Base-by-base conservation (phyloP, 2,329 filamentous ascomycete species). In the Epichloe uncinata region DNA sequence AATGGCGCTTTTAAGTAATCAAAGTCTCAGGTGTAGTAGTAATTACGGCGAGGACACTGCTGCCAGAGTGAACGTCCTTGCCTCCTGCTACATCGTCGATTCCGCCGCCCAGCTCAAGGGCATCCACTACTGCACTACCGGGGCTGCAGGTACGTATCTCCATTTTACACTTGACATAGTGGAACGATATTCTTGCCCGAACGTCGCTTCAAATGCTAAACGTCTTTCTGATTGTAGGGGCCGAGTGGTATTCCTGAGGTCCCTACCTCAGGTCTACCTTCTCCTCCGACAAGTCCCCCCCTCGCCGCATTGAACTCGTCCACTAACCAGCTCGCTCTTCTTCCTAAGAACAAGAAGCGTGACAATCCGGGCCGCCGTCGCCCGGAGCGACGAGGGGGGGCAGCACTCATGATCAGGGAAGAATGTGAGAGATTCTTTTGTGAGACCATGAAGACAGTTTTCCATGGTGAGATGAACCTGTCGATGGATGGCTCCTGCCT, bases 371-470 rank as follows among this genome's bases (percentile, higher is more conserved):
- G 64, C 61, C 60, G 60, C 57, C 45, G 49, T 36, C 64, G 63
- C 63, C 65, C 67, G 65, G 69, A 71, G 66, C 74, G 78, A 66
- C 78, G 77, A 84, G 85, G 85, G 89, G 88, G 89, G 88, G 89
- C 89, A 84, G 82, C 87, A 85, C 82, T 87, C 73, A 83, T 84
- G 75, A 95, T 95, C 79, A 89, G 85, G 87, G 89, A 85, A 89
- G 89, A 95, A 87, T 95, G 90, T 95, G 90, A 95, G 89, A 96
- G 90, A 79, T 91, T 95, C 84, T 95, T 81, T 81, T 95, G 90
- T 75, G 88, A 91, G 84, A 84, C 83, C 79, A 87, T 95, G 82
- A 85, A 81, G 74, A 75, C 83, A 75, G 85, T 87, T 76, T 95
- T 96, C 82, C 86, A 85, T 78, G 90, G 87, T 95, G 89, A 94